Evolutionary conservation across 1,284 basidiomycete genomes (phyloP), one percentile per base, ranked within the genome.

Genomic region (Microstroma glucosiphilum): DNA sequence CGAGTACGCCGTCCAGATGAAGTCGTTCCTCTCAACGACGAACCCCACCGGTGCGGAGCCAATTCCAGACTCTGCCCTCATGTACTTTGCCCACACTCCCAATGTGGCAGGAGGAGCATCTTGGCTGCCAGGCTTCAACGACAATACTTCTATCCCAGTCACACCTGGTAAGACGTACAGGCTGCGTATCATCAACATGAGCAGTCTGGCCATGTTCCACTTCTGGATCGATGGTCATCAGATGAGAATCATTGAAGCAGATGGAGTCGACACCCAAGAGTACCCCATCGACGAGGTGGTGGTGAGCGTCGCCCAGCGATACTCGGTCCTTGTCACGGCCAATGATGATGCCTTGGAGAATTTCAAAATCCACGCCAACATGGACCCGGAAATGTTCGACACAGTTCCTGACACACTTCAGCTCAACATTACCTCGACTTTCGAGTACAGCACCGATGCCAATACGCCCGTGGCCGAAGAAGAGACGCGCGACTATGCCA

Each of bases 311-410:
- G 92, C 92, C 0, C 93, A 97, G 80, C 86, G 93, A n/a, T 96
- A 93, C 81, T 92, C 91, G 0, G 82, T 97, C 57, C 86, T 96
- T 56, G 90, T 96, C 57, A 88, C 87, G 21, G 92, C 94, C 11
- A 86, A 89, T 61, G 91, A 92, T 79, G 89, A 92, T 71, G 88
- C 89, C 0, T 82, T 82, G 15, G 81, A 84, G 21, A 96, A 96
- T 82, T 97, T 88, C 86, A 86, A 85, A 51, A 86, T 98, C 66
- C 91, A 92, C 76, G 88, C 89, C 25, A 90, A 91, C 82, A 90
- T 96, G 85, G 90, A 92, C 64, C 70, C 75, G 13, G 82, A 82
- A 67, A 83, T 83, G 83, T 82, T 69, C 64, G 81, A 76, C 41
- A 43, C 65, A 40, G 69, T 76, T 23, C 72, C 72, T 21, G 67